These are phyloP conservation scores for Puccinia coronata DNA, from an alignment of 1,284 basidiomycete genomes.

Conservation along the genomic window DNA sequence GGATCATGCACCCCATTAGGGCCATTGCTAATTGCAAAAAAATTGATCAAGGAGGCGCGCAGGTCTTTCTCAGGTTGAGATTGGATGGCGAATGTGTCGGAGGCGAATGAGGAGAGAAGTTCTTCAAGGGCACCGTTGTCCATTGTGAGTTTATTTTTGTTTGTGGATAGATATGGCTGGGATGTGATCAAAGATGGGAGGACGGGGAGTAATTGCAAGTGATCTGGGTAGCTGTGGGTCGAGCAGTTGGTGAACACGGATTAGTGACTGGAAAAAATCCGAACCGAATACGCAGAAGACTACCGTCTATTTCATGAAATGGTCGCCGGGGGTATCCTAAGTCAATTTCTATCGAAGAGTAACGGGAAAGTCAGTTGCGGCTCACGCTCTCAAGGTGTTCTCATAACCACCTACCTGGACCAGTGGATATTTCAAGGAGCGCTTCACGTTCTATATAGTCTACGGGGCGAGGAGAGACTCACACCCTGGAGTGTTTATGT, in stretches of 20 bases:
- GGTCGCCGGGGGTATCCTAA: neutral
- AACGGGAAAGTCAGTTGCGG: neutral
- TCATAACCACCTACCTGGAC: neutral
- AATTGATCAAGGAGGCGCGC: conserved; percentile 31
- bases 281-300: neutral
- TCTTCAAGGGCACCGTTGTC: conserved; percentile 29
- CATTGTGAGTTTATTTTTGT: neutral
- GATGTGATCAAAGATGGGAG: neutral
- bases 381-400: neutral
- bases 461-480: neutral
- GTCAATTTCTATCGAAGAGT: neutral
- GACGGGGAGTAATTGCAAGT: neutral
- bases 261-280: neutral
- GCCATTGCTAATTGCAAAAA: conserved; percentile 8
- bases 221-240: neutral
- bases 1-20: conserved; percentile 7
- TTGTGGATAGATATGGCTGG: neutral
- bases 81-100: conserved; percentile 42
- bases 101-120: conserved; percentile 34
- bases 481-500: neutral
- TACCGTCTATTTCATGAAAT: neutral
- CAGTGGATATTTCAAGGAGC: neutral
- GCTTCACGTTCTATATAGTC: neutral
- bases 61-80: conserved; percentile 43
- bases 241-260: neutral